These are phyloP conservation scores for Penicillium coprophilum DNA, from an alignment of 495 filamentous ascomycete species.

Conservation along the genomic window DNA sequence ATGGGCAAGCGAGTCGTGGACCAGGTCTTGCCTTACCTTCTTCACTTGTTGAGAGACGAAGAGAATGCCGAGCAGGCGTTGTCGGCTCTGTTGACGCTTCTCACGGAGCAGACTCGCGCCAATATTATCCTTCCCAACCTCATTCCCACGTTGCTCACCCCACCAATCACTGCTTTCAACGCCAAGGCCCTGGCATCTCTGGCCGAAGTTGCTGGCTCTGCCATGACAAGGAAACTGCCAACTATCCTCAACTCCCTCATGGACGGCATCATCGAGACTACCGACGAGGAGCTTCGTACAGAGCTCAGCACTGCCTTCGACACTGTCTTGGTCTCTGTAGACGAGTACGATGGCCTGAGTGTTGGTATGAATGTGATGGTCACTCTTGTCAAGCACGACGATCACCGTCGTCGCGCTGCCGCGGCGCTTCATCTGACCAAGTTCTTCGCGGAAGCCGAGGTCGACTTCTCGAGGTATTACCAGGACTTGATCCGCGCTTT, in stretches of 20 bases:
- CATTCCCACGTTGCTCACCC: constrained; percentile 82
- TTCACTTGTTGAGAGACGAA: constrained; percentile 80
- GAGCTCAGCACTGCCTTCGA: constrained; percentile 82
- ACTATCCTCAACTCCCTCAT: constrained; percentile 88
- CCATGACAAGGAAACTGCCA: constrained; percentile 86
- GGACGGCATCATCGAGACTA: constrained; percentile 80
- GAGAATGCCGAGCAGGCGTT: constrained; percentile 89
- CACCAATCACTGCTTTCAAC: constrained; percentile 94
- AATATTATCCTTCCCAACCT: constrained; percentile 97
- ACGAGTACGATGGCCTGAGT: constrained; percentile 94
- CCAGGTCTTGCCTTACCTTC: constrained; percentile 88
- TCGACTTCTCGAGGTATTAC: constrained; percentile 92
- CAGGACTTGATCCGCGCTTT: constrained; percentile 88
- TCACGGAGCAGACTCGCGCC: constrained; percentile 89
- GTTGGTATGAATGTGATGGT: constrained; percentile 91
- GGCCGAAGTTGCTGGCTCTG: constrained; percentile 80
- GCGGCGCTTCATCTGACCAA: constrained; percentile 81
- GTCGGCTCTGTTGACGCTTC: constrained; percentile 84
- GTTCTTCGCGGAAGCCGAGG: constrained; percentile 77
- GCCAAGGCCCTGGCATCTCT: constrained; percentile 89
- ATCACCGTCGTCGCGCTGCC: constrained; percentile 75
- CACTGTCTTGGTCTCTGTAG: constrained; percentile 84
- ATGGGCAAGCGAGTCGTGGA: constrained; percentile 92
- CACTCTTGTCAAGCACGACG: constrained; percentile 83
- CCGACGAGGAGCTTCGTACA: constrained; percentile 68